Evolutionary conservation across 257 asterid species (phyloP).

Genomic region (Gentiana straminea): DNA sequence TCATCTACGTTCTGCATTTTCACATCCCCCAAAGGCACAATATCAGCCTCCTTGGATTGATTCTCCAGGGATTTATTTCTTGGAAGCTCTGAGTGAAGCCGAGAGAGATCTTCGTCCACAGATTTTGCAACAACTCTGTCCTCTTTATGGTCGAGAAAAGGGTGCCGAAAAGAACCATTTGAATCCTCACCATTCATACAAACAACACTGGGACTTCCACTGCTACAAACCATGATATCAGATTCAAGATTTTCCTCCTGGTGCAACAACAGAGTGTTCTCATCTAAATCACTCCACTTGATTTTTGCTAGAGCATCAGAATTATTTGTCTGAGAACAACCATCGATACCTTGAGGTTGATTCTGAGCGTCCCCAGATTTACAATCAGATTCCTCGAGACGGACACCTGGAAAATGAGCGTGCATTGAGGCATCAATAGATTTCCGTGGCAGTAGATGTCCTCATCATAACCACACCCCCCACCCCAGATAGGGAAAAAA

Average conservation of each 20-base stretch:
- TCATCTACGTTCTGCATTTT: conserved; percentile 35
- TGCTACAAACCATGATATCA: conserved; percentile 32
- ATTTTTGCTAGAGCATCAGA: conserved; percentile 41
- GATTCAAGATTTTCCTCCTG: conserved; percentile 36
- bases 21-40: conserved; percentile 42
- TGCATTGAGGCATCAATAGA: conserved; percentile 8
- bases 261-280: conserved; percentile 42
- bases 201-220: conserved; percentile 21
- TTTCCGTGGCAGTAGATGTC: no score
- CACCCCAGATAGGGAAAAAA: no score
- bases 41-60: conserved; percentile 29
- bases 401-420: conserved; percentile 16
- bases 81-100: conserved; percentile 19
- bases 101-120: conserved; percentile 20
- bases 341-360: conserved; percentile 19
- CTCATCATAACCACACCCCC: no score
- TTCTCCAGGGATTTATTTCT: conserved; percentile 17
- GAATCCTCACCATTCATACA: conserved; percentile 20
- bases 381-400: conserved; percentile 17
- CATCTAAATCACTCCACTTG: conserved; percentile 98
- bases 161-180: conserved; percentile 16
- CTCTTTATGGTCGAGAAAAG: conserved; percentile 21
- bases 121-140: conserved; percentile 11
- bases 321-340: conserved; percentile 25
- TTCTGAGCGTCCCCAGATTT: conserved; percentile 13